phyloP scores from a whole-genome alignment of 2,329 filamentous ascomycete genomes.

The Fusarium algeriense region DNA sequence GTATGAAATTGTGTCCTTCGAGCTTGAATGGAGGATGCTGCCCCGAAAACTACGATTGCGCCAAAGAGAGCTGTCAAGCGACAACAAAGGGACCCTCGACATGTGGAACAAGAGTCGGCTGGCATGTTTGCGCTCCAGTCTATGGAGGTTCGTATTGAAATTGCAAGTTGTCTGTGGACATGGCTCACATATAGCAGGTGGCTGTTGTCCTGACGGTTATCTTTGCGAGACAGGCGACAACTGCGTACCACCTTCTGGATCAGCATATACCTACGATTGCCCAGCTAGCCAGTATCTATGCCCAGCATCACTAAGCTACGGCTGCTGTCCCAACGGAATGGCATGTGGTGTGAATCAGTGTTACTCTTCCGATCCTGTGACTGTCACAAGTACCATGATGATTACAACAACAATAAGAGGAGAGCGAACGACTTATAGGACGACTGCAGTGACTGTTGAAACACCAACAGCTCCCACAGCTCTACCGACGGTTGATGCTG shows the following conservation, averaged over 20 bases:
- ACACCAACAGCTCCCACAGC: conserved; percentile 54
- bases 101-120: conserved; percentile 53
- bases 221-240: conserved; percentile 55
- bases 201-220: conserved; percentile 61
- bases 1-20: conserved; percentile 53
- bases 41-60: conserved; percentile 62
- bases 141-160: conserved; percentile 50
- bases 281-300: conserved; percentile 61
- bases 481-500: conserved; percentile 43
- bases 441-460: conserved; percentile 55
- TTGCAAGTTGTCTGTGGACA: neutral
- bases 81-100: conserved; percentile 59
- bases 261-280: conserved; percentile 57
- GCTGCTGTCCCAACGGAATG: conserved; percentile 65
- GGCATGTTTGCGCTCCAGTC: conserved; percentile 56
- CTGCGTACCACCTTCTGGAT: conserved; percentile 61
- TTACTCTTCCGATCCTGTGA: conserved; percentile 61
- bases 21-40: conserved; percentile 62
- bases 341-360: conserved; percentile 63
- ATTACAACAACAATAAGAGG: conserved; percentile 61
- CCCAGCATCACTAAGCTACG: conserved; percentile 62
- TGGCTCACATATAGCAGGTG: conserved; percentile 50
- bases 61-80: conserved; percentile 60
- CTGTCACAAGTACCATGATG: conserved; percentile 58
- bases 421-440: conserved; percentile 55